Evolutionary conservation across 2,329 filamentous ascomycete genomes (phyloP), one percentile per base, ranked within the genome.

Genomic region (Aaosphaeria pasadenensis): DNA sequence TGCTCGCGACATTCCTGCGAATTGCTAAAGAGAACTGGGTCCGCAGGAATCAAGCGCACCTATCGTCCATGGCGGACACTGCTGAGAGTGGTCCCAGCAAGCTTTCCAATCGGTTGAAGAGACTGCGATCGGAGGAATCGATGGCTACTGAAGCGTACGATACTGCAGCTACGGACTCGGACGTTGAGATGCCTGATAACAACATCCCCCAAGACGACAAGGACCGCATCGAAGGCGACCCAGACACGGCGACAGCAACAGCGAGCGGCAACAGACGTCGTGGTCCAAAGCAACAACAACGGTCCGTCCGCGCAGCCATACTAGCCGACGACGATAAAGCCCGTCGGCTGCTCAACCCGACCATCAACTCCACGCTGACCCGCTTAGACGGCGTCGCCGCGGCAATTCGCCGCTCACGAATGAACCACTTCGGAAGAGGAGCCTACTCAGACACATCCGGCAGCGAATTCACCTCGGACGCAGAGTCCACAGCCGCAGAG

Each of bases 271-370:
- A 43, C 7, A 11, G 3, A 24, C 11, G 24, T 2, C 24, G 11
- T 11, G 31, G 30, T 11, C 7, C 33, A 6, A 30, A 6, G 40
- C 50, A 5, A 28, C 5, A 35, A 32, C 11, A 6, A 41, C n/a
- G 11, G 29, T 11, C 38, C 36, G 39, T 32, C 5, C 59, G 51
- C 36, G 82, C 87, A 0, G 74, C 78, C 2, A 70, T 89, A 5
- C 79, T 87, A 6, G 79, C 83, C 1, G 86, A 95, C 57, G 90
- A 95, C 55, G 84, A 87, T 1, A 65, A 76, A 42, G 88, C 89
- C 0, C 74, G 79, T 49, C 65, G 70, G 1, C 74, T 95, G 5
- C 73, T 96, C 11, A 78, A 79, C 0, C 89, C 90, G 0, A 78
- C 82, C 0, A 78, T 88, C 7, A 78, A 85, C n/a, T 85, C 89